Evolutionary conservation across 2,329 filamentous ascomycete species (phyloP).

Genomic region (Cucurbitaria berberidis): DNA sequence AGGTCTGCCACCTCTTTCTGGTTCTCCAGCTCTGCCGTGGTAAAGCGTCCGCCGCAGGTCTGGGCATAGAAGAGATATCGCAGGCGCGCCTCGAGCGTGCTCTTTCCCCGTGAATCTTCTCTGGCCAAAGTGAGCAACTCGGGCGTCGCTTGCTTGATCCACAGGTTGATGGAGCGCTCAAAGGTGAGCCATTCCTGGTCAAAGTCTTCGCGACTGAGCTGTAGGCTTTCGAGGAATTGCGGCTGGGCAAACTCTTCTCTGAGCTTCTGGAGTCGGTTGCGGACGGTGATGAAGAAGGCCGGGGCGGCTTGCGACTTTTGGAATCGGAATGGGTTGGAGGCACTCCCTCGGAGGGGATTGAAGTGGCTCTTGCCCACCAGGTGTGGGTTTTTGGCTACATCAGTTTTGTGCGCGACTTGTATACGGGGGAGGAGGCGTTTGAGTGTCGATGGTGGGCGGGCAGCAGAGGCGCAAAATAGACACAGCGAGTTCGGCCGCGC

Average conservation of each 20-base stretch:
- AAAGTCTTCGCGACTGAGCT: slow-evolving; percentile 32
- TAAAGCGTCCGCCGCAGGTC: slow-evolving; percentile 42
- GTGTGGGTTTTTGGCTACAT: not conserved
- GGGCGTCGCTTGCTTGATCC: slow-evolving; percentile 26
- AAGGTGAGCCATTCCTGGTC: slow-evolving; percentile 37
- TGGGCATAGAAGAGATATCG: slow-evolving; percentile 68
- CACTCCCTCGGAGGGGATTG: slow-evolving; percentile 3
- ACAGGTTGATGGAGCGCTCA: slow-evolving; percentile 23
- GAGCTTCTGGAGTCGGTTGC: slow-evolving; percentile 20
- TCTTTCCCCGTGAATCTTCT: slow-evolving; percentile 18
- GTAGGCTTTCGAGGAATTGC: slow-evolving; percentile 33
- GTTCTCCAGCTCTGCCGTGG: slow-evolving; percentile 44
- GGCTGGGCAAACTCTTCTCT: slow-evolving; percentile 20
- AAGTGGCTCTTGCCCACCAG: not conserved
- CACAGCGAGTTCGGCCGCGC: slow-evolving; percentile 44
- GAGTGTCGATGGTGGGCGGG: slow-evolving; percentile 20
- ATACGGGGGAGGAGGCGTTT: slow-evolving; percentile 35
- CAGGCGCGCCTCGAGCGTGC: slow-evolving; percentile 60
- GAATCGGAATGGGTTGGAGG: not conserved
- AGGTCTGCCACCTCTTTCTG: slow-evolving; percentile 71
- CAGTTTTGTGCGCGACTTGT: slow-evolving; percentile 26
- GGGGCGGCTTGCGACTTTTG: not conserved
- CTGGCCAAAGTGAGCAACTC: slow-evolving; percentile 23
- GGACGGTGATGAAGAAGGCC: slow-evolving; percentile 11
- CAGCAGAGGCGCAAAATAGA: slow-evolving; percentile 50